Evolutionary conservation across 257 asterid genomes (phyloP), one percentile per base, ranked within the genome.

Genomic region (Leptodermis oblonga): DNA sequence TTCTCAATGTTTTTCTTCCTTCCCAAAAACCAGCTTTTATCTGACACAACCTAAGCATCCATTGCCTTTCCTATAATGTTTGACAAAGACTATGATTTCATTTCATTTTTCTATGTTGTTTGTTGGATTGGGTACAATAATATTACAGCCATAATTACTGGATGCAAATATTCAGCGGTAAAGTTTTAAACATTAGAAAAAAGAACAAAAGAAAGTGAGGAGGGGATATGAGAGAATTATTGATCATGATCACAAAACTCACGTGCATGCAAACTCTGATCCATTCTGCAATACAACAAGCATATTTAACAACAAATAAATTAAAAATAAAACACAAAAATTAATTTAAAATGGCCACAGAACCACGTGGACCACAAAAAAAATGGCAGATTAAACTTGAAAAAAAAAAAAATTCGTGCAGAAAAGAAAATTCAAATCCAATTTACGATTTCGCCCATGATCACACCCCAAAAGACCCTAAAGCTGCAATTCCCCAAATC

Each of bases 201-300:
- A 14, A 67, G 31, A 34, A 52, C n/a, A 67, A 51, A 51, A 33
- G 23, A n/a, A n/a, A 23, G 49, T 53, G 9, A 33, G 7, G 7
- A 37, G 8, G 23, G 61, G 30, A 31, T 13, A 39, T 37, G 25
- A 22, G 13, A 64, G 23, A 42, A 42, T 23, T 33, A 23, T 51
- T 67, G 60, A 30, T 48, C 61, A 67, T 67, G 61, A 31, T 42
- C 45, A 30, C 14, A 53, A 25, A 49, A 34, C 63, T 36, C 58
- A 49, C 70, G 54, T 61, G 74, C 78, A 68, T 74, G 73, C 65
- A 74, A 61, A 49, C 59, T 51, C 18, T 49, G 65, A 68, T 61
- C 70, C 59, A 48, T 51, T 48, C 64, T 37, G 58, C 69, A 55
- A 28, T 69, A 33, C 53, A 26, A 33, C 53, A 26, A 58, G n/a